Evolutionary conservation across 768 basidiomycete species (phyloP).

Genomic region (Suillus hirtellus): DNA sequence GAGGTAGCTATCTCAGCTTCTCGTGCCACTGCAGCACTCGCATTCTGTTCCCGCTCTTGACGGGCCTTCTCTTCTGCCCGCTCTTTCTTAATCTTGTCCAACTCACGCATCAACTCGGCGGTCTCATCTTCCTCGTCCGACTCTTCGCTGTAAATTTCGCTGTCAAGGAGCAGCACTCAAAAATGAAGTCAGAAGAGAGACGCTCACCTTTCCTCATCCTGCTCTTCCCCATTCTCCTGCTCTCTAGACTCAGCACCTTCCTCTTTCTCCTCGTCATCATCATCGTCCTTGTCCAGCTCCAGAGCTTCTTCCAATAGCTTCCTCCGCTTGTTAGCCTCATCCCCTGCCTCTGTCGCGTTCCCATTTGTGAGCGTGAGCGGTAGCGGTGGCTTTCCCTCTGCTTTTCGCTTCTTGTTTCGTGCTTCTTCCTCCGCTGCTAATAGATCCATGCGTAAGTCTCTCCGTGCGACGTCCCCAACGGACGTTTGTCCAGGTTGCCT

Average conservation of each 20-base stretch:
- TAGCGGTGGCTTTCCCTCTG: conserved; percentile 59
- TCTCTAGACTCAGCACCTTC: conserved; percentile 36
- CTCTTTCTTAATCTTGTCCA: conserved; percentile 98
- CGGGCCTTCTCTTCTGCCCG: conserved; percentile 90
- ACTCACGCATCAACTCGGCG: conserved; percentile 89
- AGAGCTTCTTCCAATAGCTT: conserved; percentile 85
- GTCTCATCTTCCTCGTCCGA: conserved; percentile 85
- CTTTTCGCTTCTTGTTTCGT: conserved; percentile 88
- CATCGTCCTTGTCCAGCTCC: conserved; percentile 89
- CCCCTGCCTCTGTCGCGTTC: conserved; percentile 40
- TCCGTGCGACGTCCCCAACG: conserved; percentile 67
- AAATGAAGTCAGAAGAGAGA: not conserved
- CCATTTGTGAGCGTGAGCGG: conserved; percentile 43
- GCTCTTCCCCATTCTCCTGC: conserved; percentile 39
- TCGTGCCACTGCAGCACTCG: conserved; percentile 54
- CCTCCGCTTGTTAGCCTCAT: conserved; percentile 75
- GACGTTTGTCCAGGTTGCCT: conserved; percentile 93
- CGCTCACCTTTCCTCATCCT: conserved; percentile 47
- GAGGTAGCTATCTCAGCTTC: conserved; percentile 84
- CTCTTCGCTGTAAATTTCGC: conserved; percentile 41
- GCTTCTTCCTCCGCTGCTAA: conserved; percentile 86
- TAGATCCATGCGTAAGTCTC: conserved; percentile 83
- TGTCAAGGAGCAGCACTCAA: conserved; percentile 3
- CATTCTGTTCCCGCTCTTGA: conserved; percentile 75
- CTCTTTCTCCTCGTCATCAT: conserved; percentile 54